Base-by-base conservation (phyloP, 352 stramenopile species). In the Phytopythium boreale region DNA sequence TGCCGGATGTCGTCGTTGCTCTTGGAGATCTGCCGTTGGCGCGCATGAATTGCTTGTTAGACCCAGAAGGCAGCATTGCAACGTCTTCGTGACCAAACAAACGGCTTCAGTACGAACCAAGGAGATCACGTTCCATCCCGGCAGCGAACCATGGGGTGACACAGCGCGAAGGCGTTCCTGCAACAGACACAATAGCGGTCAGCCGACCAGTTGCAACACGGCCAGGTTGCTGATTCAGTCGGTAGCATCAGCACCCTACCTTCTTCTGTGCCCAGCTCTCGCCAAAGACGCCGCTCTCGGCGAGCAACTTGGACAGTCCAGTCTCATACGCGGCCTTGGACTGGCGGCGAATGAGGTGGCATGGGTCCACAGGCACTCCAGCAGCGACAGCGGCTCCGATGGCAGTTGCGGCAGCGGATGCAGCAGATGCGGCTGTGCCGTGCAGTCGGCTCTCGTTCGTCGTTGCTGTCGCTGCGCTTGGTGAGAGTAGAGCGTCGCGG, bases 1-100 rank as follows among this genome's bases (percentile, higher is more conserved):
- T 99, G 97, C 19, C 96, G 79, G 58, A 98, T 83, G 66, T 98
- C 96, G 70, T 99, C 96, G 70, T 98, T 98, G 34, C 88, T 97
- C 73, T 99, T 99, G 10, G 98, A 93, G 72, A 99, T 98, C 68
- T 88, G 43, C 44, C 22, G 39, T 19, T 7, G 6, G 26, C 43
- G 20, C 8, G 22, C 43, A 27, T 1, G 43, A 2, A 20, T 11
- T 15, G 43, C 26, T 26, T 51, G 29, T 37, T 22, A 59, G 37
- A 56, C 29, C 31, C 29, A 27, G 19, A 19, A 66, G 9, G 7
- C 7, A 6, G 4, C 7, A n/a, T 5, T 1, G 56, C 72, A 46
- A 71, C 34, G 3, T 39, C 6, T 39, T 39, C 10, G 24, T 17
- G n/a, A 27, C 6, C 41, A 24, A 50, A 26, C 20, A 17, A 26